Conservation (phyloP, 208 protist species). For the Phytomonas sp. region DNA sequence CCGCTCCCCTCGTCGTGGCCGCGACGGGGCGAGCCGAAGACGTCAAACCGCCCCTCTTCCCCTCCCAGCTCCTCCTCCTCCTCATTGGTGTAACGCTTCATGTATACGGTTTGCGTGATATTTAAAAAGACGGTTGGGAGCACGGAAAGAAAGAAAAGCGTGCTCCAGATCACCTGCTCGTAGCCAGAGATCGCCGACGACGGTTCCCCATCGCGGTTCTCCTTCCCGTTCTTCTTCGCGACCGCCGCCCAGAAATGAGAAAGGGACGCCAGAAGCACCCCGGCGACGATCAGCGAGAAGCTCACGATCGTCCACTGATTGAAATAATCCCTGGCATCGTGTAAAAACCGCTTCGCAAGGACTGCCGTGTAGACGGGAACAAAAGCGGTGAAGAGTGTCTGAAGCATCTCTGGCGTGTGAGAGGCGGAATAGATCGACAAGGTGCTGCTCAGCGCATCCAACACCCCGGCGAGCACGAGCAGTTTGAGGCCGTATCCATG, state of each 20-base stretch:
- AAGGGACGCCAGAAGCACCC: slow-evolving; percentile 29
- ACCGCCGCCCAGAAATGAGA: not conserved
- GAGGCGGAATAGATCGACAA: slow-evolving; percentile 51
- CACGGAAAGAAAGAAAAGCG: slow-evolving; percentile 69
- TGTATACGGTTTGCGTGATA: slow-evolving; percentile 63
- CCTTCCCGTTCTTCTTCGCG: slow-evolving; percentile 6
- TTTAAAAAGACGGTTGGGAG: slow-evolving; percentile 64
- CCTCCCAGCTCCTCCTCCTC: not conserved
- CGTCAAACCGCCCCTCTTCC: not conserved
- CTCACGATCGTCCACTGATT: slow-evolving; percentile 23
- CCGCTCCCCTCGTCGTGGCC: too few species aligned
- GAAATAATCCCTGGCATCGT: slow-evolving; percentile 32
- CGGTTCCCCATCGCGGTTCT: not conserved
- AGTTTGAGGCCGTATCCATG: slow-evolving; percentile 20
- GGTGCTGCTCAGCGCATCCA: slow-evolving; percentile 39
- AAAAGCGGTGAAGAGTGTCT: slow-evolving; percentile 42
- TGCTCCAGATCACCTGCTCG: slow-evolving; percentile 32
- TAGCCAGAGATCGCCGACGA: not conserved
- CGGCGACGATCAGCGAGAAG: slow-evolving; percentile 33
- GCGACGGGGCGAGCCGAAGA: not conserved
- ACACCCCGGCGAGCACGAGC: slow-evolving; percentile 28
- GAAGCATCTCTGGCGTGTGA: slow-evolving; percentile 52
- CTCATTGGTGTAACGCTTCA: slow-evolving; percentile 52
- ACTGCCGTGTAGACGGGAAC: slow-evolving; percentile 39
- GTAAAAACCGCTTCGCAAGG: slow-evolving; percentile 41